Base-by-base conservation (phyloP, 2,329 filamentous ascomycete species). In the Penicillium occitanis region DNA sequence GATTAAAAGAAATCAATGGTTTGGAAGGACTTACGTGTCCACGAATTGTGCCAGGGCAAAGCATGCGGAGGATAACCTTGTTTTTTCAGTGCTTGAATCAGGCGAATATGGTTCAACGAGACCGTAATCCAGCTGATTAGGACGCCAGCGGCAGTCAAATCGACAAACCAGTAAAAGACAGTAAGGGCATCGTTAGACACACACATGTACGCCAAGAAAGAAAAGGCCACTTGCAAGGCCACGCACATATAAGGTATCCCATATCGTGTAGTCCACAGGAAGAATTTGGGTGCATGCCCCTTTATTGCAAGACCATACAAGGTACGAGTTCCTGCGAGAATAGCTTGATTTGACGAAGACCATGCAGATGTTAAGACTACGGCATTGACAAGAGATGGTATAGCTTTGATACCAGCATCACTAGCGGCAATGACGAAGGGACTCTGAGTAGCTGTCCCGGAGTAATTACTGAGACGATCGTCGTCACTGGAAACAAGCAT, bases 171-270 rank as follows among this genome's bases (percentile, higher is more conserved):
- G 44, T 72, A 74, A 69, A 92, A 71, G 78, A 90, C 90, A 2
- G 82, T 81, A 40, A 86, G 83, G 25, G 88, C 88, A 35, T 83
- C 85, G 69, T 83, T 84, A 55, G 85, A 88, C 53, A 88, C 84
- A 74, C 90, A 91, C 74, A 93, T 85, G 80, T 89, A 93, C 0
- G 88, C 87, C 3, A 93, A 82, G 8, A 89, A 81, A 28, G 88
- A 87, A 71, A 91, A 83, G 0, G 77, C 76, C 8, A 76, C 74
- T 1, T 82, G 83, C 66, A 81, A 73, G 0, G 77, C 71, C 17
- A 83, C 82, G 44, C 79, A 76, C 67, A 73, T 75, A 71, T 80
- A 81, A 0, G 83, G 83, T 7, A 80, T 78, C 57, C 82, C 82
- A 5, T 75, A 70, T 67, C 76, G 78, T 19, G 76, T 79, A 3